Evolutionary conservation across 192 early-diverging fungal species (phyloP), one percentile per base, ranked within the genome.

Genomic region (Coemansia sp.): DNA sequence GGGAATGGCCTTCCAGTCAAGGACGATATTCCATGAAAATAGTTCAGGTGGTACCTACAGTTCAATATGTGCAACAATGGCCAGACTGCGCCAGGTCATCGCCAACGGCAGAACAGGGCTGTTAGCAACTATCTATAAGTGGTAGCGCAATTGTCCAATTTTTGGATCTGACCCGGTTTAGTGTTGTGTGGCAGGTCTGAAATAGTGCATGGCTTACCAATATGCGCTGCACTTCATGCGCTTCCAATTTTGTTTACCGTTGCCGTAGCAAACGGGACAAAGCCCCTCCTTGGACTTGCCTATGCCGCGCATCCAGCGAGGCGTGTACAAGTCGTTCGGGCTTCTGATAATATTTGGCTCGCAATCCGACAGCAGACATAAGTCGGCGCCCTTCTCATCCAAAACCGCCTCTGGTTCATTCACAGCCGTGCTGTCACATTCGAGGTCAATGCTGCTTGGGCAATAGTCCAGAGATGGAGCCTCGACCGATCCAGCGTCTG

Each of bases 181-280:
- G 37, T 57, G 44, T 36, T 36, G 16, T 50, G 59, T 65, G 40
- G 24, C 40, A 42, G 41, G 48, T 24, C 19, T 19, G 14, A 57
- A 35, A 57, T 31, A 16, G 31, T 35, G 56, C 63, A 44, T 39
- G 44, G 41, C 69, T 64, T 84, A 84, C 85, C 85, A 86, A 57
- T 84, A 86, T 29, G 85, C 85, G 39, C 83, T 84, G 68, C 78
- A 79, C 62, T 86, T 86, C 74, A 83, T 79, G 46, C 75, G 75
- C 37, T 68, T 72, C 83, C 83, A 84, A 16, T 66, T 72, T 16
- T 70, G 57, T 33, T 63, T 39, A 11, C 79, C 73, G 10, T 45
- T 68, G 40, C 54, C 62, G 50, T 62, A 68, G 62, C 85, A 86
- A 1, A 77, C 51, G 5, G 79, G 77, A 62, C 85, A 86, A n/a